These are phyloP conservation scores for Neurospora sublineolata DNA, from an alignment of 495 filamentous ascomycete genomes.

Conservation along the genomic window DNA sequence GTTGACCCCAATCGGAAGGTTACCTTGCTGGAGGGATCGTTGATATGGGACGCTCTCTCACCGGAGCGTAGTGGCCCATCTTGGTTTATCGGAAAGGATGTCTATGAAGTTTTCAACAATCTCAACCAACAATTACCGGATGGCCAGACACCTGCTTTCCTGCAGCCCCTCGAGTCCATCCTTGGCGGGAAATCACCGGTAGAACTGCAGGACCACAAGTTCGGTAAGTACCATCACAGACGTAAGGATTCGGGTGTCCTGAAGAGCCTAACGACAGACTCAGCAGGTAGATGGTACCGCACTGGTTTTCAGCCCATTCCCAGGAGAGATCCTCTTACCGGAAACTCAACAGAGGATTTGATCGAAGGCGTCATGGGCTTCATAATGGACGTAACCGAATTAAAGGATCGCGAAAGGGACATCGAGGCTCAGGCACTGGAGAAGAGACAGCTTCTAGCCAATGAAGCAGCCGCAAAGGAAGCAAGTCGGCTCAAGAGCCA, in stretches of 20 bases:
- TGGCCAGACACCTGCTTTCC: constrained; percentile 33
- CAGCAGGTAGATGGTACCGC: constrained; percentile 47
- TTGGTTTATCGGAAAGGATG: constrained; percentile 41
- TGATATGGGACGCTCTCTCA: constrained; percentile 38
- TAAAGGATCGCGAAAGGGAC: constrained; percentile 45
- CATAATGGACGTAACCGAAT: constrained; percentile 57
- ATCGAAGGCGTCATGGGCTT: constrained; percentile 58
- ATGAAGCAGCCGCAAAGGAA: constrained; percentile 57
- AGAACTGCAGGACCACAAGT: constrained; percentile 39
- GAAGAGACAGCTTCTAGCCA: constrained; percentile 49
- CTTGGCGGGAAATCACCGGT: constrained; percentile 40
- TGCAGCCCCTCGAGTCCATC: constrained; percentile 44
- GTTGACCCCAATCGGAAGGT: constrained; percentile 45
- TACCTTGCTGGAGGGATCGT: constrained; percentile 50
- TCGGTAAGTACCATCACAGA: constrained; percentile 18
- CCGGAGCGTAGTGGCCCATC: constrained; percentile 12
- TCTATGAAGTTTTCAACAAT: constrained; percentile 47
- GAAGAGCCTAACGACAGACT: constrained; percentile 6
- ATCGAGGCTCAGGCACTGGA: constrained; percentile 48
- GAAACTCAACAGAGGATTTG: constrained; percentile 28
- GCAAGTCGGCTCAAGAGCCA: constrained; percentile 58
- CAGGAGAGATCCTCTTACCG: constrained; percentile 35
- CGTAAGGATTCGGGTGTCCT: neutral
- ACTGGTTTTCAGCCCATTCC: constrained; percentile 52
- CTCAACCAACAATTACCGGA: constrained; percentile 20